These are phyloP conservation scores for Pleurotus tuoliensis DNA, from an alignment of 768 basidiomycete genomes.

Conservation along the genomic window DNA sequence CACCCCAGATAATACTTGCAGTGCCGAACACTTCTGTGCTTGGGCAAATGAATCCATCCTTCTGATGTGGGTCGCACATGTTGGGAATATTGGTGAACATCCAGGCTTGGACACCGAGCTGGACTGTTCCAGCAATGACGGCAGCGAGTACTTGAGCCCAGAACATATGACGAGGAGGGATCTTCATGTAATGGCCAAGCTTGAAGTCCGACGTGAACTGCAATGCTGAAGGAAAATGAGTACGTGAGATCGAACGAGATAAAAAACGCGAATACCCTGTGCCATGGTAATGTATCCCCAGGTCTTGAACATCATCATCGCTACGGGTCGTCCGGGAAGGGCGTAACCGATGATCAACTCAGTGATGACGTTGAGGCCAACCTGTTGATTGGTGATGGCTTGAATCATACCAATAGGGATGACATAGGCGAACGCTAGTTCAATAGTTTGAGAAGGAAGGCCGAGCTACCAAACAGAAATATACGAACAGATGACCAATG, in stretches of 20 bases:
- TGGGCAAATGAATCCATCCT: constrained; percentile 68
- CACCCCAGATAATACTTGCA: constrained; percentile 78
- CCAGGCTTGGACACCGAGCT: constrained; percentile 72
- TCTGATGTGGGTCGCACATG: constrained; percentile 52
- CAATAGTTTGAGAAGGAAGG: background rate
- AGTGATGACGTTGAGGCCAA: constrained; percentile 56
- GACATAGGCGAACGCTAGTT: constrained; percentile 54
- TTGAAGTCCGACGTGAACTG: constrained; percentile 75
- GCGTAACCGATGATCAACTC: constrained; percentile 80
- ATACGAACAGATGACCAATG: constrained; percentile 52
- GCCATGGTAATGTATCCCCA: constrained; percentile 73
- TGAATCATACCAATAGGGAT: constrained; percentile 74
- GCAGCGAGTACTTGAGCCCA: constrained; percentile 39
- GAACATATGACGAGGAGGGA: constrained; percentile 49
- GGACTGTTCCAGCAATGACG: constrained; percentile 64
- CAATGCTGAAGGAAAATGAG: constrained; percentile 37
- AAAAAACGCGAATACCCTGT: constrained; percentile 31
- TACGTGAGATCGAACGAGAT: background rate
- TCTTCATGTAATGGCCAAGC: constrained; percentile 75
- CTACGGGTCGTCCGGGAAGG: constrained; percentile 74
- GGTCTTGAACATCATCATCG: constrained; percentile 86
- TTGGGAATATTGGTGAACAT: constrained; percentile 66
- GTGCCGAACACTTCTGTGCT: constrained; percentile 70
- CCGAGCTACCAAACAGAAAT: background rate
- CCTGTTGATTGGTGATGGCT: constrained; percentile 67